Base-by-base conservation (phyloP, 23 red algal genomes). In the Gracilaria caudata region DNA sequence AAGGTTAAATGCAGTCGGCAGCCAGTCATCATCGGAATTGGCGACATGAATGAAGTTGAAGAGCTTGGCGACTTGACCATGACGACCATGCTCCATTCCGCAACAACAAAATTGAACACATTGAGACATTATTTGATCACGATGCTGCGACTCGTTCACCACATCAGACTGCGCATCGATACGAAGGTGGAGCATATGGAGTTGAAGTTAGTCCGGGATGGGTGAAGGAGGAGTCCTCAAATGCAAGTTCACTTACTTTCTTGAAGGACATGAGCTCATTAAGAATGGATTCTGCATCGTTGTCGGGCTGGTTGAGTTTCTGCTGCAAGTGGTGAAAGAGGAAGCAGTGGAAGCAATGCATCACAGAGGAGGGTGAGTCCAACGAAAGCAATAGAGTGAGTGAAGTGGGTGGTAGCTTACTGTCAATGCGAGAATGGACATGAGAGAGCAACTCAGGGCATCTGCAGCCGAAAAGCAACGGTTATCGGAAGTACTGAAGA, bases 21-120 rank as follows among this genome's bases (percentile, higher is more conserved):
- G 25, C 70, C 70, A 75, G 16, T 75, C n/a, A 19, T 75, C 70
- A 75, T 49, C 43, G 21, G 70, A 75, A 30, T 17, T 75, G 4
- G 43, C 39, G 1, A 46, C 43, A 13, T 75, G 70, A 29, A 75
- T 30, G 21, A 46, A 43, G 39, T 45, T 75, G 70, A 75, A 75
- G 70, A 75, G 70, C 39, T 9, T 49, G 29, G 4, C 38, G 19
- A 75, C 43, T 9, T 45, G 70, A 33, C 30, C 61, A 66, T 66
- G 61, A 7, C 30, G 29, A 7, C 61, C 61, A 17, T 66, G 26
- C 14, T 66, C 7, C 61, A 66, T 35, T 4, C 61, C 17, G 14
- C 36, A 30, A 37, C 36, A 29, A 36, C 61, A 66, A 17, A 66
- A 66, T 14, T 35, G 29, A 66, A 66, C 61, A 16, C 26, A 66